phyloP scores from a whole-genome alignment of 345 rosid species.

The Gossypium anomalum region DNA sequence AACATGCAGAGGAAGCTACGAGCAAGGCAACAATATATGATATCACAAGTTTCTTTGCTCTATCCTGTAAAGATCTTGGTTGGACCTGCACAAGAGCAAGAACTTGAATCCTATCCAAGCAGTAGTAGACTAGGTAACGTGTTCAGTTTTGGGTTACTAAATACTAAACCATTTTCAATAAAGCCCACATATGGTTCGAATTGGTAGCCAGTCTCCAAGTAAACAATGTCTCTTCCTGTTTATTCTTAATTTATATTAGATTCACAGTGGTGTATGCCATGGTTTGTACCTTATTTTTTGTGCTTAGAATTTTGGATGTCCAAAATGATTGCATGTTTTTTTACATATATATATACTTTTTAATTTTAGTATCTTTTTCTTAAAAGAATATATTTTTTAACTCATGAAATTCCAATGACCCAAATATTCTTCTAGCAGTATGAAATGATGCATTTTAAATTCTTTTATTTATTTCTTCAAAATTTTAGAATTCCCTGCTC shows the following conservation, averaged over 20 bases:
- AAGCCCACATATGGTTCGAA: not conserved
- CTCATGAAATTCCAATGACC: too few species aligned
- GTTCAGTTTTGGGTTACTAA: not conserved
- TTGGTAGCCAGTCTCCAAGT: not conserved
- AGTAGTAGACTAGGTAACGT: slow-evolving; percentile 65
- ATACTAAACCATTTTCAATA: not conserved
- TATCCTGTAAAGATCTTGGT: slow-evolving; percentile 70
- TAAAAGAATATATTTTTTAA: too few species aligned
- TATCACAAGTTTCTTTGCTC: slow-evolving; percentile 76
- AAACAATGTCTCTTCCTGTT: not conserved
- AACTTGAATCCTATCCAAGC: slow-evolving; percentile 83
- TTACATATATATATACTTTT: too few species aligned
- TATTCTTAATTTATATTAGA: not conserved
- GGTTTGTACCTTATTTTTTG: not conserved
- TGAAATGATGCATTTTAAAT: too few species aligned
- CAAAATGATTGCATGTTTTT: not conserved
- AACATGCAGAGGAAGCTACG: slow-evolving; percentile 68
- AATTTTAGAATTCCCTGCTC: too few species aligned
- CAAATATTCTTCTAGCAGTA: too few species aligned
- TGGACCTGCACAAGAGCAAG: slow-evolving; percentile 83
- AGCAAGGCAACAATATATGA: slow-evolving; percentile 77
- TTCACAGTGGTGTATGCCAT: not conserved
- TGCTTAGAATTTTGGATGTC: not conserved
- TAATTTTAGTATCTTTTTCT: too few species aligned
- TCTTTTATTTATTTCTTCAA: too few species aligned